Base-by-base conservation (phyloP, 148 eudicot genomes). In the Diospyros kaki region DNA sequence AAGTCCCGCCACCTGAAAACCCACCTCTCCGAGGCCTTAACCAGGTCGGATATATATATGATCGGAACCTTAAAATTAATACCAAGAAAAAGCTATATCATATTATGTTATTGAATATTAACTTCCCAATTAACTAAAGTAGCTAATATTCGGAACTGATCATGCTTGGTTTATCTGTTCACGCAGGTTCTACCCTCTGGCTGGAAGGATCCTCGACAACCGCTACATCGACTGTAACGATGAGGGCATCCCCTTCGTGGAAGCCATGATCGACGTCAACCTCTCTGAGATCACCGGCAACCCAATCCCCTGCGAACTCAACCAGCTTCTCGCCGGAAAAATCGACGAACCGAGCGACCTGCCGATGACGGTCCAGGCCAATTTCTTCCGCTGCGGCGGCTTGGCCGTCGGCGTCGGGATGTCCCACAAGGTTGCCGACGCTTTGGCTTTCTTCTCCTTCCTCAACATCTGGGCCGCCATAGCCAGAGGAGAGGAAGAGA, bases 171-270 rank as follows among this genome's bases (percentile, higher is more conserved):
- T 28, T 28, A 28, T 28, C 28, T 28, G 28, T 28, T 28, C 28
- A 0, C 28, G 28, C 28, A 28, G 28, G 42, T 88, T 81, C 75
- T 88, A 88, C 69, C 91, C 91, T 14, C 78, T 88, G 0, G 87
- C 89, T 0, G 91, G 91, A 2, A 79, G 86, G 51, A 48, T 86
- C 0, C 75, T 75, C 6, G 80, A 84, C 59, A 74, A 77, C 60
- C 15, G 52, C 13, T 73, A 79, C 6, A 76, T 86, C 9, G 84
- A 86, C 42, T 87, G 90, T 72, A 81, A 75, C 44, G 88, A 83
- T 67, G 71, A 61, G 1, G 88, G 91, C 11, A 78, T 80, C 69
- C 79, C 69, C 3, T 83, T 67, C 52, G 48, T 80, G 2, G 82
- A 79, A 45, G 79, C 86, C 12, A 53, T 38, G 60, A 83, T 68